phyloP scores from a whole-genome alignment of 306 rosid species.

The Cucurbita pepo region DNA sequence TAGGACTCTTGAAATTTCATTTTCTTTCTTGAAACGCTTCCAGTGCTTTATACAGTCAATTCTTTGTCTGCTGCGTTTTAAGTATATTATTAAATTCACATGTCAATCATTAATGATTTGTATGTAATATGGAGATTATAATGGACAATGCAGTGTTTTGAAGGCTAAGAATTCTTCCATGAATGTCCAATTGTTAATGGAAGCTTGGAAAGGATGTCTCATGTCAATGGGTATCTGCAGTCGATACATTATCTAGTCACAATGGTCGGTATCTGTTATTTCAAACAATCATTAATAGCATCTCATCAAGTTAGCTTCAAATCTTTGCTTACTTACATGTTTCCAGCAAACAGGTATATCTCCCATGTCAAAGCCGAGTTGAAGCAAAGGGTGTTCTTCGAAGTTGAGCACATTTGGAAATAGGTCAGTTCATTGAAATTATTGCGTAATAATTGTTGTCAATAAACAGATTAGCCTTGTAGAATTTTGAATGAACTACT shows the following conservation, averaged over 20 bases:
- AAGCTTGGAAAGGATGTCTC: conserved; percentile 3
- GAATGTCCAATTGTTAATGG: neutral
- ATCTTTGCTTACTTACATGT: neutral
- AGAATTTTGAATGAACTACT: neutral
- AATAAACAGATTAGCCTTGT: neutral
- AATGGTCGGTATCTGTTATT: conserved; percentile 1
- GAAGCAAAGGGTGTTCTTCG: neutral
- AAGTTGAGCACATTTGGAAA: neutral
- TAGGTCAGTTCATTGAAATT: neutral
- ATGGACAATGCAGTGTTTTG: neutral
- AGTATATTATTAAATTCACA: neutral
- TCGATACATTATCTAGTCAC: neutral
- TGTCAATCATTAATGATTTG: neutral
- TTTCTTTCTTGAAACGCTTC: neutral
- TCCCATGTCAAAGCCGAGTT: neutral
- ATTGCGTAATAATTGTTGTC: neutral
- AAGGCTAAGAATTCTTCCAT: neutral
- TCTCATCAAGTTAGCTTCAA: neutral
- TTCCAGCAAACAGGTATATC: neutral
- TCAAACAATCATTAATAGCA: neutral
- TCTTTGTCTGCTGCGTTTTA: conserved; percentile 1
- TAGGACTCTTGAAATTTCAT: neutral
- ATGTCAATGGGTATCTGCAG: neutral
- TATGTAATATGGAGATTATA: neutral
- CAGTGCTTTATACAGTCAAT: conserved; percentile 3